Percentiles rank a stretch among this genome's conserved stretches.
Conservation (phyloP, 2,329 filamentous ascomycete genomes). For the Diaporthe amygdali region DNA sequence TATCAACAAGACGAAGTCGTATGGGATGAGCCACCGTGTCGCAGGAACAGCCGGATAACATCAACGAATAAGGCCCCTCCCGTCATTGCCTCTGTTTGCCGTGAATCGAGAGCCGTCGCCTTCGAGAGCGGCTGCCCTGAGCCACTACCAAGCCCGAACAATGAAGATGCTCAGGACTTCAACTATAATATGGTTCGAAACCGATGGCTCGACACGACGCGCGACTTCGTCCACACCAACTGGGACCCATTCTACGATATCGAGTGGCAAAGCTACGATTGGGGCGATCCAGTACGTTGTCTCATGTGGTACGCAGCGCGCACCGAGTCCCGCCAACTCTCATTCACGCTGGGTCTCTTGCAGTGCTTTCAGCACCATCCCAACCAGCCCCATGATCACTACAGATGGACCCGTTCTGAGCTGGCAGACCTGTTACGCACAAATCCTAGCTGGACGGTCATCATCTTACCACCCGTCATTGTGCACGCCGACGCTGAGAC, state of each 20-base stretch:
- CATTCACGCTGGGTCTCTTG: background rate
- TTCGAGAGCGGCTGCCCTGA: background rate
- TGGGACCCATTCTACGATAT: background rate
- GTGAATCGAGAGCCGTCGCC: background rate
- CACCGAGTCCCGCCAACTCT: background rate
- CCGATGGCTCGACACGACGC: background rate
- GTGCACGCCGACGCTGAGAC: background rate
- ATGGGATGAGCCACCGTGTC: background rate
- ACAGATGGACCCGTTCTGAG: too few relatives aligned
- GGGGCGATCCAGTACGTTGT: background rate
- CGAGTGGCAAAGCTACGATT: background rate
- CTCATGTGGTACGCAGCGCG: background rate
- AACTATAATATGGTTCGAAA: background rate
- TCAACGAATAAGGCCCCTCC: background rate
- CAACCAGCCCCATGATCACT: background rate
- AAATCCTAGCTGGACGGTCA: too few relatives aligned
- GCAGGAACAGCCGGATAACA: background rate
- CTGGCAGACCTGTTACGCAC: too few relatives aligned
- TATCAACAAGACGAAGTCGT: background rate
- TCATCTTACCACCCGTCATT: background rate
- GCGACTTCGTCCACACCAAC: background rate
- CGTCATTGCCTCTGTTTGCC: background rate
- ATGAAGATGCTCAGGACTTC: background rate
- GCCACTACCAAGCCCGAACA: background rate
- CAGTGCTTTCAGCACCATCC: background rate